phyloP scores from a whole-genome alignment of 257 asterid species.

The Capsicum pubescens region DNA sequence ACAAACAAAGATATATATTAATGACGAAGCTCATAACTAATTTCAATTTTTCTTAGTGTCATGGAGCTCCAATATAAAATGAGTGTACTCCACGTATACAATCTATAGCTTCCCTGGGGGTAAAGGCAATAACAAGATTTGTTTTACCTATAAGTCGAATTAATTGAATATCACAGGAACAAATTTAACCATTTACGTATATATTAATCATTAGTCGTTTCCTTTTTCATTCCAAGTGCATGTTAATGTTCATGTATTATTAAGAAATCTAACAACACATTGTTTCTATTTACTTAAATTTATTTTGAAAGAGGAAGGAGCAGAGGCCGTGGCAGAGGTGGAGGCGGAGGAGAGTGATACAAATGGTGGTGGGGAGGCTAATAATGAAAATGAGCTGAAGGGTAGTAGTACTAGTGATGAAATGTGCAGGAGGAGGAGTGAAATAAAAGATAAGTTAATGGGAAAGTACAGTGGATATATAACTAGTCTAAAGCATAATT shows the following conservation, averaged over 20 bases:
- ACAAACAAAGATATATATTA: not conserved
- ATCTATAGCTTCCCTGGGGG: too few species aligned
- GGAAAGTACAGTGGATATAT: constrained; percentile 33
- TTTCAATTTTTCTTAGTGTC: not conserved
- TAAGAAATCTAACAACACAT: not conserved
- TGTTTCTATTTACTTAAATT: not conserved
- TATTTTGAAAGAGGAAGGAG: not conserved
- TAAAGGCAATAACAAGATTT: too few species aligned
- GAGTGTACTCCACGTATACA: too few species aligned
- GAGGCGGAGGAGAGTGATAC: not conserved
- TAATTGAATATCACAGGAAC: too few species aligned
- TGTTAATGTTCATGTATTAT: too few species aligned
- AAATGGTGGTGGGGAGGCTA: not conserved
- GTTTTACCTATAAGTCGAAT: too few species aligned
- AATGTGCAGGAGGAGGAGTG: constrained; percentile 5
- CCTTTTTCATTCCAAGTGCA: too few species aligned
- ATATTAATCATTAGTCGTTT: too few species aligned
- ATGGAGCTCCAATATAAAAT: too few species aligned
- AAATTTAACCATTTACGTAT: too few species aligned
- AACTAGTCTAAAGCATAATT: constrained; percentile 31
- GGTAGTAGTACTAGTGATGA: not conserved
- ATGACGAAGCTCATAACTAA: not conserved
- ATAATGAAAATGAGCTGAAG: not conserved
- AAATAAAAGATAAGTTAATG: constrained; percentile 28
- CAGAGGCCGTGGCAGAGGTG: not conserved